phyloP scores from a whole-genome alignment of 2,329 filamentous ascomycete species.

The Endothia cerciana region DNA sequence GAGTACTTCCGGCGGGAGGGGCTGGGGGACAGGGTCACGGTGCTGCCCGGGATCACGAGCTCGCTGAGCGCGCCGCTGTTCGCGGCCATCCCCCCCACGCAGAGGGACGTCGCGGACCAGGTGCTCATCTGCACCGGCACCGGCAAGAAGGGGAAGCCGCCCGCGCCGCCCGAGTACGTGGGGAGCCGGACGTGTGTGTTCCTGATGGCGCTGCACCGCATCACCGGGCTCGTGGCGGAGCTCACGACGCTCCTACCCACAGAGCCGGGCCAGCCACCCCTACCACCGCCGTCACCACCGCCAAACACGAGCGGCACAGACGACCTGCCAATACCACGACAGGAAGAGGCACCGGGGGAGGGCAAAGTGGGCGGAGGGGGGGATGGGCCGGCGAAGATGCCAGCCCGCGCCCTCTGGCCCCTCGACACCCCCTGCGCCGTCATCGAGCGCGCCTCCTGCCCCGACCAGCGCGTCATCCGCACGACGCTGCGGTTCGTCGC shows the following conservation, averaged over 20 bases:
- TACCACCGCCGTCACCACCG: conserved; percentile 15
- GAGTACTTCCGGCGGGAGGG: conserved; percentile 78
- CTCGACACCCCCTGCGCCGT: conserved; percentile 84
- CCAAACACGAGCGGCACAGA: background rate
- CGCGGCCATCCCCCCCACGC: conserved; percentile 83
- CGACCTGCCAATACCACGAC: background rate
- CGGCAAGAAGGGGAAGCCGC: conserved; percentile 83
- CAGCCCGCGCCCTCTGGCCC: conserved; percentile 65
- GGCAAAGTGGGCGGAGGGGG: background rate
- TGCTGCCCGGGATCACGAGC: conserved; percentile 89
- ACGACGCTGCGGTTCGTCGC: conserved; percentile 81
- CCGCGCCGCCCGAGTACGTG: conserved; percentile 79
- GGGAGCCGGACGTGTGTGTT: conserved; percentile 84
- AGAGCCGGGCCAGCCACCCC: conserved; percentile 32
- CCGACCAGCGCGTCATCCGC: conserved; percentile 89
- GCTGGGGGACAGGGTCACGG: conserved; percentile 63
- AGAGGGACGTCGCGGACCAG: conserved; percentile 88
- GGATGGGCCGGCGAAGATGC: background rate
- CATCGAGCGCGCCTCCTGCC: conserved; percentile 89
- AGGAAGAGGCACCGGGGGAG: background rate
- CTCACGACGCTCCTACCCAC: conserved; percentile 56
- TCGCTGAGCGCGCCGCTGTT: conserved; percentile 87
- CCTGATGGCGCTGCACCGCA: conserved; percentile 90
- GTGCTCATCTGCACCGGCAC: conserved; percentile 96
- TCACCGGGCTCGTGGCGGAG: conserved; percentile 73